Conservation (phyloP, 805 yeast genomes). For the Candida adriatica region DNA sequence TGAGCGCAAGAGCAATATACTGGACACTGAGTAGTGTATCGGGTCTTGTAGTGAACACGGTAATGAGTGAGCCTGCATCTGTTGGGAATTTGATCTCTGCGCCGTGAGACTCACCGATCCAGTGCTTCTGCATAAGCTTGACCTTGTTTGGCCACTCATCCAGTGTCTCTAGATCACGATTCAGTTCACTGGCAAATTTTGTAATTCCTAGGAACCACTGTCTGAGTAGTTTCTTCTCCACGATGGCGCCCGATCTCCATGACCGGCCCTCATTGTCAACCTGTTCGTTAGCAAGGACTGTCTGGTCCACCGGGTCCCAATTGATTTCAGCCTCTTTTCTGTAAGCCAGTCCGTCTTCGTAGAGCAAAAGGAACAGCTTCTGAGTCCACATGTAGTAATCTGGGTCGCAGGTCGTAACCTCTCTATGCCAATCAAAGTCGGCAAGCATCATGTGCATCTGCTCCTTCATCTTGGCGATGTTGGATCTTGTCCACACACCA, state of each 20-base stretch:
- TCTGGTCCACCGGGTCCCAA: conserved; percentile 96
- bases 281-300: conserved; percentile 95
- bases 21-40: conserved; percentile 84
- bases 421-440: conserved; percentile 91
- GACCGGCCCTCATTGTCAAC: conserved; percentile 87
- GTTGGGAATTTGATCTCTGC: conserved; percentile 54
- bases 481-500: conserved; percentile 70
- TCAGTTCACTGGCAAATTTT: conserved; percentile 61
- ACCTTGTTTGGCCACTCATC: conserved; percentile 85
- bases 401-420: conserved; percentile 77
- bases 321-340: conserved; percentile 83
- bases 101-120: conserved; percentile 91
- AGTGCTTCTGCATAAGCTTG: conserved; percentile 81
- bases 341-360: conserved; percentile 77
- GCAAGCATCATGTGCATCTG: conserved; percentile 77
- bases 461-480: conserved; percentile 78
- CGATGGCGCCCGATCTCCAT: conserved; percentile 96
- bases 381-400: conserved; percentile 94
- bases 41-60: conserved; percentile 80
- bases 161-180: conserved; percentile 54
- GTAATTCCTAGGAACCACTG: conserved; percentile 97
- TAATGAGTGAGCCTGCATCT: conserved; percentile 25
- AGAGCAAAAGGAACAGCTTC: conserved; percentile 66
- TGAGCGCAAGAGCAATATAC: conserved; percentile 69
- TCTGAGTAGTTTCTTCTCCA: conserved; percentile 70